Evolutionary conservation across 1,284 basidiomycete genomes (phyloP).

Genomic region (Pseudozyma pruni): DNA sequence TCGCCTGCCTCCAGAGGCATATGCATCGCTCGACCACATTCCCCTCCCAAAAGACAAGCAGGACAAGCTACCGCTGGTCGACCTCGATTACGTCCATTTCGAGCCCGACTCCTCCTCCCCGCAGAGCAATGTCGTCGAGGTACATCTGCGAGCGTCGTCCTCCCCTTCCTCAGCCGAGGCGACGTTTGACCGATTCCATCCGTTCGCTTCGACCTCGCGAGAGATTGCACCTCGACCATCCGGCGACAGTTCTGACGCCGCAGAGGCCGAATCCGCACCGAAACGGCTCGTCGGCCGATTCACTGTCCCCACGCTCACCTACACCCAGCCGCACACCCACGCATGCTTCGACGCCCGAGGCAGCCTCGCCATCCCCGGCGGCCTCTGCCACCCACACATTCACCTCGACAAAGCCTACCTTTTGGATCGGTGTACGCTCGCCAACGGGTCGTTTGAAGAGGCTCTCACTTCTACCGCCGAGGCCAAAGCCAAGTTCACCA

Average conservation of each 20-base stretch:
- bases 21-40: constrained; percentile 3
- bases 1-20: constrained; percentile 16
- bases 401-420: constrained; percentile 53
- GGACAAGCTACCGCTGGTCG: constrained; percentile 12
- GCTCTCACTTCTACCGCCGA: constrained; percentile 28
- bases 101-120: neutral
- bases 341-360: constrained; percentile 21
- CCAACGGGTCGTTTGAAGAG: constrained; percentile 34
- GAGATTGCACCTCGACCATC: neutral
- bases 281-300: constrained; percentile 9
- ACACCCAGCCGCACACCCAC: neutral
- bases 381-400: constrained; percentile 46
- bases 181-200: neutral
- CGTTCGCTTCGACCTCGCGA: constrained; percentile 7
- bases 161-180: neutral
- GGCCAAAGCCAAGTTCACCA: constrained; percentile 30
- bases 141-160: constrained; percentile 8
- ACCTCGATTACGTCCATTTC: constrained; percentile 16
- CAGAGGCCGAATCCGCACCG: neutral
- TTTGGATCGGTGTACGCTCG: constrained; percentile 19
- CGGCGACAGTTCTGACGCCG: too few species aligned
- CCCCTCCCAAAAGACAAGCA: neutral
- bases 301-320: neutral
- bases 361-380: constrained; percentile 38
- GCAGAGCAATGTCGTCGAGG: neutral